Base-by-base conservation (phyloP, 2,329 filamentous ascomycete species). In the Neopestalotiopsis sp. region DNA sequence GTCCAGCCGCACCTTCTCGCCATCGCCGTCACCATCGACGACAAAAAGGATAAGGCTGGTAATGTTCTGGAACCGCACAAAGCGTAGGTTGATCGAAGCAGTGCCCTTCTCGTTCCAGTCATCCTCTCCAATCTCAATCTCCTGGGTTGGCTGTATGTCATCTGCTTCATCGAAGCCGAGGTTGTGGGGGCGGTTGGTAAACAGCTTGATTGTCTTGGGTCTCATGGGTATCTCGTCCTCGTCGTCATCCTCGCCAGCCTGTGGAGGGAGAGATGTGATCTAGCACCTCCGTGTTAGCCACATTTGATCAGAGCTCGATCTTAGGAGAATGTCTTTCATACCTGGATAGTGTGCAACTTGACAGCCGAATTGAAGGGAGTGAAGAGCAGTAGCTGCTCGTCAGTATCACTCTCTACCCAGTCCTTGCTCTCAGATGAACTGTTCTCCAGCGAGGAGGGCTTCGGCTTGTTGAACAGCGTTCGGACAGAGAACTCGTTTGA, bases 21-120 rank as follows among this genome's bases (percentile, higher is more conserved):
- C 89, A 65, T 94, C 91, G 20, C 91, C 91, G 67, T 95, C 93
- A 2, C 94, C 95, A 78, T 97, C 91, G 67, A 93, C 92, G 42
- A 99, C 91, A 79, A 98, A 99, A 12, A 99, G 75, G 20, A 97
- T 92, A 75, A 99, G 78, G 71, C 91, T 96, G 70, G 90, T 92
- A 67, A 98, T 92, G 78, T 94, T 97, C 83, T 98, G 96, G 85
- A 98, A 99, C 84, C 98, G 98, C 82, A 99, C 96, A 77, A 95
- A 98, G 14, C 95, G 92, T 75, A 98, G 83, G 59, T 87, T 82
- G 67, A 95, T 83, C 75, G 86, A 92, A 14, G 90, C 92, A 9
- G 93, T 95, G 65, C 90, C 92, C 14, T 93, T 89, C 59, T 87
- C 84, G 79, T 94, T 93, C 95, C 96, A 99, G 77, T 97, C 94